A percentile compares a stretch with the other conserved stretches of the same genome.
Conservation (phyloP, 2,329 filamentous ascomycete species). For the Talaromyces sp. region DNA sequence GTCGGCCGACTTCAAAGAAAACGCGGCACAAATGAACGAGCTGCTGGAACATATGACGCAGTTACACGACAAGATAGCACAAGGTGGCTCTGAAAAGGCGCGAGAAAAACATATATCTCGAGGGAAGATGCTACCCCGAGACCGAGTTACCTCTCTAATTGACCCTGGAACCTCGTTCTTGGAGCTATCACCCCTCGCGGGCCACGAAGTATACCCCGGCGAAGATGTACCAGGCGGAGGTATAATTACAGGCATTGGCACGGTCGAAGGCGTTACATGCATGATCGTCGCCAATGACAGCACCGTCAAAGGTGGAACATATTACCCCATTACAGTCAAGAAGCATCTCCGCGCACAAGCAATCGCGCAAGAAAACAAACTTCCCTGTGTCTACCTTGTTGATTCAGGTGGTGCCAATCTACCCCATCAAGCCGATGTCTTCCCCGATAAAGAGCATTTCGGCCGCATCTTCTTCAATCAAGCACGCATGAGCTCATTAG, state of each 20-base stretch:
- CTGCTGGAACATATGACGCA: constrained; percentile 65
- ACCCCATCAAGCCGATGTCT: constrained; percentile 91
- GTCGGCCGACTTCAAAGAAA: constrained; percentile 76
- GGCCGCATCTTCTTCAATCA: constrained; percentile 98
- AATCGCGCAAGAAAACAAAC: constrained; percentile 80
- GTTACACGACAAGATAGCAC: constrained; percentile 68
- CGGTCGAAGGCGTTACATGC: constrained; percentile 85
- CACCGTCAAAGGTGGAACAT: constrained; percentile 95
- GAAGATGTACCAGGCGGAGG: constrained; percentile 86
- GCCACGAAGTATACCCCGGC: constrained; percentile 77
- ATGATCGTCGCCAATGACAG: constrained; percentile 95
- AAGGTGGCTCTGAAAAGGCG: constrained; percentile 77
- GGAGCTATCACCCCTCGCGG: constrained; percentile 89
- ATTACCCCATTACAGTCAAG: constrained; percentile 95
- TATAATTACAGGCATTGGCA: constrained; percentile 88
- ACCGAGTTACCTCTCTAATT: constrained; percentile 80
- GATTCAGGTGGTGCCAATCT: constrained; percentile 95
- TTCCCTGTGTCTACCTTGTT: constrained; percentile 88
- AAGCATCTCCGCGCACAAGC: constrained; percentile 93
- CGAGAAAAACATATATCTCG: constrained; percentile 80
- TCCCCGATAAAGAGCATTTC: constrained; percentile 92
- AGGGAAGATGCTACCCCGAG: constrained; percentile 91
- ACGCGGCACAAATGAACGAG: constrained; percentile 71
- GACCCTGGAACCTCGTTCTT: constrained; percentile 88
- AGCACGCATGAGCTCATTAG: constrained; percentile 81